These are phyloP conservation scores for Fusarium drepaniforme DNA, from an alignment of 2,329 filamentous ascomycete species.

Conservation along the genomic window DNA sequence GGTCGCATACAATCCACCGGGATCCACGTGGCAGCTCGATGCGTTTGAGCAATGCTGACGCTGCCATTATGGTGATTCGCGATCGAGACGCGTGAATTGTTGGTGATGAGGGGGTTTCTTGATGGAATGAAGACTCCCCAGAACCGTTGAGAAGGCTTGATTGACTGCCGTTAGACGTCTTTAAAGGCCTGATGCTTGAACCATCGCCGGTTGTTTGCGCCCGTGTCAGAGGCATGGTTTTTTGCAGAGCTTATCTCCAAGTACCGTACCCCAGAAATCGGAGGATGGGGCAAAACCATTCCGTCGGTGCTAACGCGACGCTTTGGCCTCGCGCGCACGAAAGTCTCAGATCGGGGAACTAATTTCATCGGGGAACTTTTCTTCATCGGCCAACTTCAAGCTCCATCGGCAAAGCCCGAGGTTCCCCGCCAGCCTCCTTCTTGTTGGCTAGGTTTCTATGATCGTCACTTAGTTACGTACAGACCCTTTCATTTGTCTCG, in stretches of 20 bases:
- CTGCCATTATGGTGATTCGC: conserved; percentile 42
- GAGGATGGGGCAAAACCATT: neutral
- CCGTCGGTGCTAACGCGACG: neutral
- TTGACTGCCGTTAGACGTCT: neutral
- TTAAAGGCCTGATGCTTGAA: neutral
- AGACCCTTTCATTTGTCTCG: neutral
- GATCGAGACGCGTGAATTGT: conserved; percentile 4
- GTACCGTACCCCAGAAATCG: conserved; percentile 1
- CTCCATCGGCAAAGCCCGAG: neutral
- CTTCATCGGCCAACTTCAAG: neutral
- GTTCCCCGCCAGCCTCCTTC: conserved; percentile 1
- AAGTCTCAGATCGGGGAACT: neutral
- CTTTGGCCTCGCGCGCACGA: neutral
- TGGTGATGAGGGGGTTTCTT: neutral
- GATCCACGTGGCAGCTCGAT: conserved; percentile 48
- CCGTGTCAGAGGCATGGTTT: neutral
- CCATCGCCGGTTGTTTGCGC: neutral
- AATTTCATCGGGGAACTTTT: conserved; percentile 1
- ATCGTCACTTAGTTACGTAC: conserved; percentile 8
- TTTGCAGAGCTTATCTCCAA: conserved; percentile 4
- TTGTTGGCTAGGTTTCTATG: conserved; percentile 1
- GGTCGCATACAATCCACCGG: conserved; percentile 47
- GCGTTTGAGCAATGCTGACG: conserved; percentile 40
- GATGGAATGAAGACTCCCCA: neutral
- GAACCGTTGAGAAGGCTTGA: neutral